Evolutionary conservation across 1,139 yeast genomes (phyloP).

Genomic region (Kodamaea sp.): DNA sequence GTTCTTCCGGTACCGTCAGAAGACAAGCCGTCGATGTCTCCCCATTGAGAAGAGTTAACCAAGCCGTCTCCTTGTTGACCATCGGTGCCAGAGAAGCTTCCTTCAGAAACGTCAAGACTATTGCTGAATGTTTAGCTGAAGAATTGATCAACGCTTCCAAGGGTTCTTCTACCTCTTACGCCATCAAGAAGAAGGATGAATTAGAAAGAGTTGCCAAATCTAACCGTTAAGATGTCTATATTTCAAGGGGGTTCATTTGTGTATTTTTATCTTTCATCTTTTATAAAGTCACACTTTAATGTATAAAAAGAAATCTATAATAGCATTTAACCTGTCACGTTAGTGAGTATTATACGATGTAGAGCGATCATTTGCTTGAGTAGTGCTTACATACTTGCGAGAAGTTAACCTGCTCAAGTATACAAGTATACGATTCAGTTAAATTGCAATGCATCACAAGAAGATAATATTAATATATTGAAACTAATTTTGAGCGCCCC

Average conservation of each 20-base stretch:
- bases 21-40: slow-evolving; percentile 99
- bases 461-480: too few relatives aligned
- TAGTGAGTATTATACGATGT: too few relatives aligned
- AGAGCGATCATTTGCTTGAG: too few relatives aligned
- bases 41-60: slow-evolving; percentile 99
- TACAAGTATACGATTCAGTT: too few relatives aligned
- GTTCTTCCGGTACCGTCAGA: slow-evolving; percentile 99
- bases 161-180: slow-evolving; percentile 99
- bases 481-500: too few relatives aligned
- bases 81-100: slow-evolving; percentile 99
- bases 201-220: slow-evolving; percentile 99
- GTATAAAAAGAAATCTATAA: slow-evolving; percentile 15
- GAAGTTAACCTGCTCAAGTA: too few relatives aligned
- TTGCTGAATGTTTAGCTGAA: slow-evolving; percentile 99
- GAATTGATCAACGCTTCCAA: slow-evolving; percentile 99
- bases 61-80: slow-evolving; percentile 96
- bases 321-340: neutral
- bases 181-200: slow-evolving; percentile 99
- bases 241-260: slow-evolving; percentile 17
- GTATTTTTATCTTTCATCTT: slow-evolving; percentile 21
- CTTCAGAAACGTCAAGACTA: slow-evolving; percentile 99
- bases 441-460: too few relatives aligned
- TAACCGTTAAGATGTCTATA: slow-evolving; percentile 77
- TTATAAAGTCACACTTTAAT: slow-evolving; percentile 14
- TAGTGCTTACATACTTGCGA: too few relatives aligned